Evolutionary conservation across 179 eudicot species (phyloP), one percentile per base, ranked within the genome.

Genomic region (Camellia oleifera): DNA sequence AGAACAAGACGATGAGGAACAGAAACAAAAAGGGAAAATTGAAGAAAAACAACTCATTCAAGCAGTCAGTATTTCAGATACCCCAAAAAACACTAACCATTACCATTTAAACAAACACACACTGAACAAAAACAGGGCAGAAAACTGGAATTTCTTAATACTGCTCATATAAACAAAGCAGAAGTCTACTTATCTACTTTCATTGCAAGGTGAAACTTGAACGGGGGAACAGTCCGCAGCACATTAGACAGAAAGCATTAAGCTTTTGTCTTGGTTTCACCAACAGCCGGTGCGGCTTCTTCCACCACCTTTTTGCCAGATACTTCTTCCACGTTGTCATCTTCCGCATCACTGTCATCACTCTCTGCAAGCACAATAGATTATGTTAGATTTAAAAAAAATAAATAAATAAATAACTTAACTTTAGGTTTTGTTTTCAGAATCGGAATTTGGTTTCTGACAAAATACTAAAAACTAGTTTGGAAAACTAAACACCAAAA

Each of bases 311-410:
- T 75, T 5, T 78, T 42, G 23, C 48, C 20, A 32, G 48, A 1
- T 40, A 62, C 20, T 80, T 69, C 80, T 32, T 42, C 85, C 0
- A 40, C 77, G 11, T 69, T 61, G n/a, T 67, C 77, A 53, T 86
- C 89, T 77, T 82, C 87, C 0, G 68, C 71, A 65, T 86, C 85
- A 53, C 84, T 84, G 52, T 78, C 89, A 70, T 82, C 87, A 52
- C 68, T 8, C 23, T 26, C 79, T 74, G 50, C 76, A 81, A 14
- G 7, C 3, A 40, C 0, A 6, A 23, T 7, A 17, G 13, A 20
- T 2, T 15, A 66, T 12, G 57, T 42, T 15, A 63, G 17, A 54
- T 15, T 32, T 2, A 10, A 13, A 3, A 5, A 68, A 44, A 71
- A 2, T 23, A 17, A 50, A 7, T 7, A 74, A 54, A n/a, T 20